These are phyloP conservation scores for Dothideomycetes sp. DNA, from an alignment of 2,329 filamentous ascomycete species.

Conservation along the genomic window DNA sequence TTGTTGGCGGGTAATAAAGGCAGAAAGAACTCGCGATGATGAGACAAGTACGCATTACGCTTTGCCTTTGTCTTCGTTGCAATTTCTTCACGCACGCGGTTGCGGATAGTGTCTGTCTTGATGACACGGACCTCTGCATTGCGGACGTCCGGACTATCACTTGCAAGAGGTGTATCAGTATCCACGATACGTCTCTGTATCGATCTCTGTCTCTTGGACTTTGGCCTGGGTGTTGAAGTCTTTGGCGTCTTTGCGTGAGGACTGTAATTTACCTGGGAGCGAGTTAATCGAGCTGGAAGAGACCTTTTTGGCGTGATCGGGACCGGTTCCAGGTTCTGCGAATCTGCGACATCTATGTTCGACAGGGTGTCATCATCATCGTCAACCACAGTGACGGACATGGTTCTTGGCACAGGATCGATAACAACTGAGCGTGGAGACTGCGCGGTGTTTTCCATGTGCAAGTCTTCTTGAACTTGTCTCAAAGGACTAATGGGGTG, in stretches of 20 bases:
- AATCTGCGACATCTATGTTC: constrained; percentile 7
- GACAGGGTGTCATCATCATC: constrained; percentile 8
- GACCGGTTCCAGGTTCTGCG: background rate
- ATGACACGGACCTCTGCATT: background rate
- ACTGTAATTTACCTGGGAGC: constrained; percentile 20
- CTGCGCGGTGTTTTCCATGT: too few species aligned
- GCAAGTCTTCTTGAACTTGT: too few species aligned
- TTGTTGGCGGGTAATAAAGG: constrained; percentile 38
- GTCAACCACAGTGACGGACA: background rate
- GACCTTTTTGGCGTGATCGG: constrained; percentile 5
- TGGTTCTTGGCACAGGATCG: too few species aligned
- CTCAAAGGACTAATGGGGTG: too few species aligned
- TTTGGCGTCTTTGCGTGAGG: constrained; percentile 7
- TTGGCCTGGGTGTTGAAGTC: constrained; percentile 4
- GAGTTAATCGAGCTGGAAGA: constrained; percentile 21
- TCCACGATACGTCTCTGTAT: constrained; percentile 9
- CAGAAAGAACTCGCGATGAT: constrained; percentile 38
- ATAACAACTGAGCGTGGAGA: too few species aligned
- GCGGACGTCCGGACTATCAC: too few species aligned
- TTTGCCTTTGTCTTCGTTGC: constrained; percentile 34
- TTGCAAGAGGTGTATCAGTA: constrained; percentile 1
- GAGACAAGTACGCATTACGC: constrained; percentile 37
- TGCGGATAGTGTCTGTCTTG: constrained; percentile 32
- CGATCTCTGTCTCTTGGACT: constrained; percentile 13
- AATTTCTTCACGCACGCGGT: constrained; percentile 34